These are phyloP conservation scores for Cicer bijugum DNA, from an alignment of 306 rosid genomes.

Conservation along the genomic window DNA sequence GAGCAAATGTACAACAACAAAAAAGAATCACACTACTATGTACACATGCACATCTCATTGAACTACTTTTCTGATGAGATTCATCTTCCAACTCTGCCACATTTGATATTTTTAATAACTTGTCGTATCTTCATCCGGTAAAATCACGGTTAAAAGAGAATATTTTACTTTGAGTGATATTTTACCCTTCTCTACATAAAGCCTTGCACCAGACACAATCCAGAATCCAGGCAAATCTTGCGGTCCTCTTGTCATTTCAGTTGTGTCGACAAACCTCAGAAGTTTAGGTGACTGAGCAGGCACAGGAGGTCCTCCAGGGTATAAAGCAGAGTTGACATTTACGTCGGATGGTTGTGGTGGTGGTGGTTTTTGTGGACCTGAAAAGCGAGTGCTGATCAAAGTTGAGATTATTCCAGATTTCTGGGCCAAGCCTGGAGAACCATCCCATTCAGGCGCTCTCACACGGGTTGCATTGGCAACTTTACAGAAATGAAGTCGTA, in stretches of 20 bases:
- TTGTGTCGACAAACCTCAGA: conserved; percentile 80
- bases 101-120: conserved; percentile 43
- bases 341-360: conserved; percentile 73
- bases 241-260: conserved; percentile 94
- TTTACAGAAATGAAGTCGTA: conserved; percentile 67
- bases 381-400: conserved; percentile 73
- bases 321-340: conserved; percentile 77
- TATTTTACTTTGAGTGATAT: conserved; percentile 80
- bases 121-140: conserved; percentile 65
- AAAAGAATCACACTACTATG: conserved; percentile 47
- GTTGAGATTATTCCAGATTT: conserved; percentile 87
- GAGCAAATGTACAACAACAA: conserved; percentile 50
- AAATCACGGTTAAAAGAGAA: conserved; percentile 68
- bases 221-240: conserved; percentile 90
- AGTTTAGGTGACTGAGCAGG: conserved; percentile 75
- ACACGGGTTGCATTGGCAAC: conserved; percentile 51
- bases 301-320: conserved; percentile 86
- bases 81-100: conserved; percentile 19
- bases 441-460: conserved; percentile 64
- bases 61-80: conserved; percentile 19
- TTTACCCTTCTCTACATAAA: conserved; percentile 71
- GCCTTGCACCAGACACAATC: conserved; percentile 91
- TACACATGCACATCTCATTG: conserved; percentile 51
- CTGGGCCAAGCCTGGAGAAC: conserved; percentile 71
- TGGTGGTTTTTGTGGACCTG: conserved; percentile 65